Evolutionary conservation across 129 eudicot species (phyloP).

Genomic region (Flaveria sonorensis): DNA sequence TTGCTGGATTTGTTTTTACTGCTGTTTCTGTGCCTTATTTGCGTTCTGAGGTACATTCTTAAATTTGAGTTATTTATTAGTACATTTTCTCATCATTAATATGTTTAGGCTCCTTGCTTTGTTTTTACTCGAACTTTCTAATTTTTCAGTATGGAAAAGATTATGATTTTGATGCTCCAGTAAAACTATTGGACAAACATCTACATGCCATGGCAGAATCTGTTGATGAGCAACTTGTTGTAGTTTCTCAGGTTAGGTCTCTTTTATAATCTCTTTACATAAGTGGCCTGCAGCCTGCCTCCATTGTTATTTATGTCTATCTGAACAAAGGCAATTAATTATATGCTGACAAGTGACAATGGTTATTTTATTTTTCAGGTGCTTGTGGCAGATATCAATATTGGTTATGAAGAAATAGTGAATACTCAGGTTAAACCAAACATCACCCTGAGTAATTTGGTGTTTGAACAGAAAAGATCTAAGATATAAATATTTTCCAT

Average conservation of each 20-base stretch:
- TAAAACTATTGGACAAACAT: conserved; percentile 61
- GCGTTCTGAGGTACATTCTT: conserved; percentile 52
- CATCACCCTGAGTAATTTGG: neutral
- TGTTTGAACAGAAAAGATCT: conserved; percentile 8
- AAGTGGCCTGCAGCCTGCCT: neutral
- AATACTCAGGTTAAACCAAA: conserved; percentile 53
- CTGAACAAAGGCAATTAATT: neutral
- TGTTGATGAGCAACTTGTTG: conserved; percentile 60
- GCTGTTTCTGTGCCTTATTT: conserved; percentile 63
- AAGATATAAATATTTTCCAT: neutral
- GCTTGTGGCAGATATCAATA: conserved; percentile 61
- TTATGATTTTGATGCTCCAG: conserved; percentile 66
- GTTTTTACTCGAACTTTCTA: neutral
- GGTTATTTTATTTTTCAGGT: conserved; percentile 34
- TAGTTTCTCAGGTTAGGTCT: conserved; percentile 42
- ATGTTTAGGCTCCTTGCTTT: neutral
- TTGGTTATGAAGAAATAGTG: conserved; percentile 63
- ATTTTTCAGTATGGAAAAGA: conserved; percentile 61
- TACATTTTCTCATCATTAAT: neutral
- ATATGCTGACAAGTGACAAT: neutral
- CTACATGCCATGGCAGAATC: conserved; percentile 62
- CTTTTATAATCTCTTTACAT: neutral
- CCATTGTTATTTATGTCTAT: neutral
- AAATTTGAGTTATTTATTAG: neutral
- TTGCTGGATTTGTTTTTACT: conserved; percentile 61